These are phyloP conservation scores for Cajanus cajan DNA, from an alignment of 306 rosid genomes.

Conservation along the genomic window DNA sequence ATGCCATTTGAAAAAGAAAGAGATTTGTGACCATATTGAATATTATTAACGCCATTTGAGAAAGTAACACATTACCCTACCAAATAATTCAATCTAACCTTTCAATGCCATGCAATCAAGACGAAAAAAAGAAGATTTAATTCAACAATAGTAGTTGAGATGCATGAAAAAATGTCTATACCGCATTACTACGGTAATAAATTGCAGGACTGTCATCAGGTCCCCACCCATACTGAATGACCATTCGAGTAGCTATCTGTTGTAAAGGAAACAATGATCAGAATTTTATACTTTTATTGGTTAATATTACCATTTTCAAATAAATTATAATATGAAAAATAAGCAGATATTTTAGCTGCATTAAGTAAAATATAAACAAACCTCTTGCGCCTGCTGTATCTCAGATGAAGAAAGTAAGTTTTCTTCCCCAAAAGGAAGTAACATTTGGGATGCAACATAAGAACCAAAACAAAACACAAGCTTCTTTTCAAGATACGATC, in stretches of 20 bases:
- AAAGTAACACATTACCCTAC: background rate
- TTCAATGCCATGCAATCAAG: slow-evolving; percentile 5
- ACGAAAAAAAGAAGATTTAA: slow-evolving; percentile 2
- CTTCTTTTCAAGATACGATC: slow-evolving; percentile 93
- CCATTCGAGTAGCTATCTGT: slow-evolving; percentile 98
- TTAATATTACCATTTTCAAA: slow-evolving; percentile 13
- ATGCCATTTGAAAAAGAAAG: background rate
- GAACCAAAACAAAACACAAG: slow-evolving; percentile 98
- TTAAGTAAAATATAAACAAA: slow-evolving; percentile 37
- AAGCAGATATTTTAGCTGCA: slow-evolving; percentile 13
- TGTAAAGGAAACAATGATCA: slow-evolving; percentile 15
- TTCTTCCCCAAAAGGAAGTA: slow-evolving; percentile 96
- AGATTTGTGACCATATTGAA: background rate
- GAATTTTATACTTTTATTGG: slow-evolving; percentile 6
- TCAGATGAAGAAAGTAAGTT: slow-evolving; percentile 82
- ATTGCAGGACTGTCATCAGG: slow-evolving; percentile 98
- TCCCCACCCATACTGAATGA: slow-evolving; percentile 97
- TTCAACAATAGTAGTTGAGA: slow-evolving; percentile 7
- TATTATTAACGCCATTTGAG: background rate
- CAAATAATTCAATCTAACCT: slow-evolving; percentile 10
- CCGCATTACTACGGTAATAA: slow-evolving; percentile 77
- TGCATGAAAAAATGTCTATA: slow-evolving; percentile 49
- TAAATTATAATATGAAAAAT: slow-evolving; percentile 22
- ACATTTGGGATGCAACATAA: slow-evolving; percentile 82
- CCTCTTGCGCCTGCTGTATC: slow-evolving; percentile 92